These are phyloP conservation scores for Geotrichum armillariae DNA, from an alignment of 1,139 yeast genomes.

Conservation along the genomic window DNA sequence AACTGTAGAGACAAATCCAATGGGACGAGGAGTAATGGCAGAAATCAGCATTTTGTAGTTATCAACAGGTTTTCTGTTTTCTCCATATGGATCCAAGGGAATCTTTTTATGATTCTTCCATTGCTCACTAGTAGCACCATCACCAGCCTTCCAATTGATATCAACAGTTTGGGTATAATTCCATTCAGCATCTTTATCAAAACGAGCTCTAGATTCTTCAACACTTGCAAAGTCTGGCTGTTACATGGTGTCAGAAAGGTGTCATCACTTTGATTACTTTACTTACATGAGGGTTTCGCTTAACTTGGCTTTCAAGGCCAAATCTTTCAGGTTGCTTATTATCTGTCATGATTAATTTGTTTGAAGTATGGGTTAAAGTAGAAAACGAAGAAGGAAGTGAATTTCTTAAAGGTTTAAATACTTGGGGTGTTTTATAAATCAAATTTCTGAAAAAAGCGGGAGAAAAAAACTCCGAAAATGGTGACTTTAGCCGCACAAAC, in stretches of 20 bases:
- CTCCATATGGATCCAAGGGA: conserved; percentile 51
- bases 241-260: background rate
- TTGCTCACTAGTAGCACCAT: conserved; percentile 46
- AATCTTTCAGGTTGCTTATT: conserved; percentile 20
- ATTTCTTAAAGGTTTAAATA: conserved; percentile 9
- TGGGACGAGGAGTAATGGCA: conserved; percentile 58
- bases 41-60: conserved; percentile 54
- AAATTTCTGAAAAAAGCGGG: background rate
- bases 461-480: background rate
- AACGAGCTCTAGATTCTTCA: conserved; percentile 37
- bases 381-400: background rate
- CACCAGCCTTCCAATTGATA: conserved; percentile 48
- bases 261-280: background rate
- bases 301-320: conserved; percentile 27
- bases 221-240: conserved; percentile 36
- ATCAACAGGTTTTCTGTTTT: conserved; percentile 44
- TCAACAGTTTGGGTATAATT: conserved; percentile 26
- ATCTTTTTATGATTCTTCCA: conserved; percentile 47
- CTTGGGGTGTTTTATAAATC: background rate
- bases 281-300: conserved; percentile 26
- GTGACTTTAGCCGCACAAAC: background rate
- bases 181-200: conserved; percentile 29
- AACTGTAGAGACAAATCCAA: conserved; percentile 56
- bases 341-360: background rate
- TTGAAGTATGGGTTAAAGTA: too few relatives aligned